A percentile compares a stretch with the other conserved stretches of the same genome.
Evolutionary conservation across 2,329 filamentous ascomycete genomes (phyloP).

Genomic region (Celoporthe dispersa): DNA sequence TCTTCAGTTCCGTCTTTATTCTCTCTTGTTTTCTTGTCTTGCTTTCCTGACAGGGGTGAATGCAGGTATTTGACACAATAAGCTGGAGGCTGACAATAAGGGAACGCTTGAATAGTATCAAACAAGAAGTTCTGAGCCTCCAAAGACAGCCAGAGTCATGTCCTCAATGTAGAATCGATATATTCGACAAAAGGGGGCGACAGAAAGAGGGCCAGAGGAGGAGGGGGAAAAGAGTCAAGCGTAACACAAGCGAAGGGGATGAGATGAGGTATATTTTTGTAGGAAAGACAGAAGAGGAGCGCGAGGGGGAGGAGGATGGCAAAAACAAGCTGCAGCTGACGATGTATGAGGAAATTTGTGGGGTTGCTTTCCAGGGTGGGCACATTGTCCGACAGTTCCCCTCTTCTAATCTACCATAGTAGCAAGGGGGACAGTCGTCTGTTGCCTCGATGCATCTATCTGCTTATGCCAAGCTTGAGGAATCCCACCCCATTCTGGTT

Average conservation of each 20-base stretch:
- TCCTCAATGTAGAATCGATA: no score
- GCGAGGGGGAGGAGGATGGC: neutral
- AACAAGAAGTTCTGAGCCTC: no score
- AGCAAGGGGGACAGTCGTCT: neutral
- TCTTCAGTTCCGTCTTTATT: neutral
- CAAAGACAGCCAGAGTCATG: no score
- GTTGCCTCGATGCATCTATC: neutral
- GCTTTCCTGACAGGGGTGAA: neutral
- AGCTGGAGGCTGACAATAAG: no score
- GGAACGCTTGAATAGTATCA: no score
- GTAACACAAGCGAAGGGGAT: no score
- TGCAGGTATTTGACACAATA: no score
- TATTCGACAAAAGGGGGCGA: no score
- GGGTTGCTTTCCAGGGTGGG: neutral
- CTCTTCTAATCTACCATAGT: neutral
- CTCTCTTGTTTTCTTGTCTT: no score
- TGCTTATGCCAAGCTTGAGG: neutral
- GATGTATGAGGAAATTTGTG: neutral
- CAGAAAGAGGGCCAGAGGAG: no score
- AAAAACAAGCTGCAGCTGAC: neutral
- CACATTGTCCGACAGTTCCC: neutral
- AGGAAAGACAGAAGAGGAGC: neutral
- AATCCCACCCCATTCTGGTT: neutral
- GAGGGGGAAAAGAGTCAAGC: no score
- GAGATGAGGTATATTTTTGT: no score